A percentile compares a stretch with the other conserved stretches of the same genome.
Evolutionary conservation across 352 stramenopile genomes (phyloP).

Genomic region (Phytopythium vexans): DNA sequence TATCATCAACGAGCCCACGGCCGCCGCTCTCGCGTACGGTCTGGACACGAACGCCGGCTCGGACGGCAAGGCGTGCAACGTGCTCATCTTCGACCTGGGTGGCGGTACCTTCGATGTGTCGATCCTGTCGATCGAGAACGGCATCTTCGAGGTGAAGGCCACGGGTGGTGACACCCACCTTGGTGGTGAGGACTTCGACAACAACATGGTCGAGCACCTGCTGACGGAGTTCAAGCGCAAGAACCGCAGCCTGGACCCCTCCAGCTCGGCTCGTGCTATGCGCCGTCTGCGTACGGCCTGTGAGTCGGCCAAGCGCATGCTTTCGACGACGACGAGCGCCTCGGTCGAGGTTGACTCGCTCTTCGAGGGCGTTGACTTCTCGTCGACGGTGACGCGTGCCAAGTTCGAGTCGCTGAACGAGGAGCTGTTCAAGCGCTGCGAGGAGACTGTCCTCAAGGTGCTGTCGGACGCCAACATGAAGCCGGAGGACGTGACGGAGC

Average conservation of each 20-base stretch:
- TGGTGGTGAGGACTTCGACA: constrained; percentile 95
- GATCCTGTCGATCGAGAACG: constrained; percentile 94
- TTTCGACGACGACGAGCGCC: constrained; percentile 91
- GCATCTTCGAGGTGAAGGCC: constrained; percentile 97
- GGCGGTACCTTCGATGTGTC: constrained; percentile 96
- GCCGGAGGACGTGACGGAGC: constrained; percentile 52
- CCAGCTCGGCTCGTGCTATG: constrained; percentile 88
- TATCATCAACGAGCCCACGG: constrained; percentile 97
- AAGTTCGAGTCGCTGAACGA: constrained; percentile 91
- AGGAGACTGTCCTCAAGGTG: constrained; percentile 78
- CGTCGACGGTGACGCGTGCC: constrained; percentile 90
- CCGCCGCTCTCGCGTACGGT: constrained; percentile 93
- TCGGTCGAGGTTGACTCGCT: constrained; percentile 95
- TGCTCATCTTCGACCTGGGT: constrained; percentile 97
- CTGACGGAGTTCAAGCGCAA: constrained; percentile 94
- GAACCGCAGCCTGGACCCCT: constrained; percentile 89
- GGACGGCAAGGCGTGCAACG: constrained; percentile 86
- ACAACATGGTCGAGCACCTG: constrained; percentile 94
- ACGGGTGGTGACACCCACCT: constrained; percentile 95
- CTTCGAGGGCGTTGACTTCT: constrained; percentile 95
- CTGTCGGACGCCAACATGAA: constrained; percentile 68
- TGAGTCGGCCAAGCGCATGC: constrained; percentile 96
- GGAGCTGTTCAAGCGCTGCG: constrained; percentile 79
- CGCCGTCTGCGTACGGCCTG: constrained; percentile 95
- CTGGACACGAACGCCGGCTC: constrained; percentile 90